Base-by-base conservation (phyloP, 345 rosid species). In the Lagerstroemia speciosa region DNA sequence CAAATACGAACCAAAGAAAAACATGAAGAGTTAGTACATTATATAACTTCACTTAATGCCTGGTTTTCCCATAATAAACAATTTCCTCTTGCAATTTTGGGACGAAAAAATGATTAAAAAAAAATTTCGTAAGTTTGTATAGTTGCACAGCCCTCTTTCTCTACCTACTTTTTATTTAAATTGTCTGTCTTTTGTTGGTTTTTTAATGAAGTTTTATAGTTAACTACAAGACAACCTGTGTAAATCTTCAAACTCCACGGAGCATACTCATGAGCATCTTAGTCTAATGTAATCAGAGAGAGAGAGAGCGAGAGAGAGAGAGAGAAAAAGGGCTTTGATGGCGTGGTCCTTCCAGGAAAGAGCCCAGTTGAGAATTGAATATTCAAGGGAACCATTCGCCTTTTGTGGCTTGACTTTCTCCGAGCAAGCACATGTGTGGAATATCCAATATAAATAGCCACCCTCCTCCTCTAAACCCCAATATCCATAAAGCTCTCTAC, bases 281-380 rank as follows among this genome's bases (percentile, higher is more conserved):
- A 20, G 38, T 30, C 69, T 4, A 19, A 64, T 19, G 16, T 31
- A 26, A 17, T 65, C 15, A 0, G 22, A 32, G 2, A 62, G 65
- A 31, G 66, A 27, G 64, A 61, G 64, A 64, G 43, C 31, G 40
- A 46, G 60, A 46, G 69, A 46, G 68, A 14, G 6, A 29, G 69
- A 1, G 20, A 1, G n/a, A n/a, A n/a, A n/a, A n/a, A n/a, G n/a
- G n/a, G n/a, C n/a, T n/a, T n/a, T n/a, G n/a, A n/a, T n/a, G n/a
- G n/a, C n/a, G 27, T 9, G 69, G 41, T 11, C 55, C 27, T 67
- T 50, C 62, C 26, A 0, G 61, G 70, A 50, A 67, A 48, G 4
- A 46, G 70, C 31, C 70, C 5, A 1, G 9, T 33, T 24, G 34
- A 43, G 36, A 26, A 24, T 55, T 55, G 61, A 55, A 55, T 24